Percentiles rank a stretch among this genome's conserved stretches.
phyloP scores from a whole-genome alignment of 495 filamentous ascomycete species.

The Tricharina praecox region DNA sequence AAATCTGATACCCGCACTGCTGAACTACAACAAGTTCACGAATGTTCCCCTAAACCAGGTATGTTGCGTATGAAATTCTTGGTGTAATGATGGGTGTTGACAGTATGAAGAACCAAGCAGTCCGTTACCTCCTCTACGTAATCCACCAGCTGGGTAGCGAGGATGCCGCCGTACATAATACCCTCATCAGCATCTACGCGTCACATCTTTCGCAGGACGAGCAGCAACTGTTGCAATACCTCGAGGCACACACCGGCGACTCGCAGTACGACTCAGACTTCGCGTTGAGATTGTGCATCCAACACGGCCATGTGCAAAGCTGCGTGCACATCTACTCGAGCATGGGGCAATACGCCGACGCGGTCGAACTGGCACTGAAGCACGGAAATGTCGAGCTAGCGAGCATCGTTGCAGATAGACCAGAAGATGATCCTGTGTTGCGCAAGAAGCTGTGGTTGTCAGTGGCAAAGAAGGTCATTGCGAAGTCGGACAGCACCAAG shows the following conservation, averaged over 20 bases:
- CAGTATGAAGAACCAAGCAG: slow-evolving; percentile 61
- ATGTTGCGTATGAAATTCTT: slow-evolving; percentile 27
- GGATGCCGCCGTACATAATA: slow-evolving; percentile 91
- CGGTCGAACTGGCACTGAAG: slow-evolving; percentile 77
- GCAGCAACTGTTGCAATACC: slow-evolving; percentile 66
- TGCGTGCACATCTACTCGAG: slow-evolving; percentile 91
- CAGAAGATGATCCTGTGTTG: slow-evolving; percentile 56
- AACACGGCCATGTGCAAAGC: slow-evolving; percentile 76
- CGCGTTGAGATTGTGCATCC: slow-evolving; percentile 84
- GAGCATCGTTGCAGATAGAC: slow-evolving; percentile 72
- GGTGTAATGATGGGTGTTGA: too few relatives aligned
- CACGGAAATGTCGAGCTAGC: slow-evolving; percentile 82
- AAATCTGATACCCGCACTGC: slow-evolving; percentile 75
- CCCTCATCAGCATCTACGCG: slow-evolving; percentile 87
- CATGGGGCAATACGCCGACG: slow-evolving; percentile 83
- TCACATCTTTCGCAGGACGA: slow-evolving; percentile 69
- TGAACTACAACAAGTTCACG: slow-evolving; percentile 76
- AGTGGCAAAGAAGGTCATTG: slow-evolving; percentile 82
- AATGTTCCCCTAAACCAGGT: slow-evolving; percentile 36
- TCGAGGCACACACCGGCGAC: slow-evolving; percentile 52
- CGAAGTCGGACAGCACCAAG: slow-evolving; percentile 70
- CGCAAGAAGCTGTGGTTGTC: slow-evolving; percentile 91
- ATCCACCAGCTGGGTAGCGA: slow-evolving; percentile 71
- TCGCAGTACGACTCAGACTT: slow-evolving; percentile 92
- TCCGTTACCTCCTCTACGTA: slow-evolving; percentile 83